Base-by-base conservation (phyloP, 2,329 filamentous ascomycete species). In the Orbilia ellipsospora region DNA sequence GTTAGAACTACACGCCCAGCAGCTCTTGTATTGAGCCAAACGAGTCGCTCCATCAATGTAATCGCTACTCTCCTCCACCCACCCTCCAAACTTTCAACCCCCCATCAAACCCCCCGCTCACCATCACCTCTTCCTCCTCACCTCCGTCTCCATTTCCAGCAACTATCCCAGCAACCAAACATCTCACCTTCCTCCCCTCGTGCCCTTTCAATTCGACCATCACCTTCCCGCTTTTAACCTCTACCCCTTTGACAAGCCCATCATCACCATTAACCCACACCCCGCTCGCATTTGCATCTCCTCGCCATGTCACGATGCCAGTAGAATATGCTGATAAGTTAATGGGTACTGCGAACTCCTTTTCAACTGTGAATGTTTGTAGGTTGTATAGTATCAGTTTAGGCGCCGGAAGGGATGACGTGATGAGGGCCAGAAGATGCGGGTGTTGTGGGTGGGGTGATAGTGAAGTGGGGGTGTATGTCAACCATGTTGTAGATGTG, bases 231-330 rank as follows among this genome's bases (percentile, higher is more conserved):
- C 84, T 88, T 66, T 81, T 85, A 2, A 84, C 83, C 80, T 90
- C 88, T 5, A 90, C 82, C 0, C 88, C 88, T 56, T 88, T 83
- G 28, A 90, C 83, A 6, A 87, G 82, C 0, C 89, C 88, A 80
- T 90, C 89, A 78, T 90, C 88, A 2, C 87, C 87, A 81, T 88
- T 90, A 12, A 90, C 87, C 84, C 87, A 90, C 0, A 90, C 82
- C 0, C 88, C 88, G 50, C 83, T 86, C 0, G 87, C 88, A 4
- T 31, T 23, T 1, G 20, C 28, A 79, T 89, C 85, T 1, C 88
- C 87, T 26, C 88, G 82, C 88, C 89, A 90, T 4, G 84, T 85
- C 5, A 90, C 82, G 61, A 87, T 85, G 6, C 88, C 88, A 4
- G 88, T 90, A 20, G 87, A 89, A 80, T 90, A 90, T 0, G 85